Evolutionary conservation across 2,329 filamentous ascomycete genomes (phyloP).

Genomic region (Cercospora sp.): DNA sequence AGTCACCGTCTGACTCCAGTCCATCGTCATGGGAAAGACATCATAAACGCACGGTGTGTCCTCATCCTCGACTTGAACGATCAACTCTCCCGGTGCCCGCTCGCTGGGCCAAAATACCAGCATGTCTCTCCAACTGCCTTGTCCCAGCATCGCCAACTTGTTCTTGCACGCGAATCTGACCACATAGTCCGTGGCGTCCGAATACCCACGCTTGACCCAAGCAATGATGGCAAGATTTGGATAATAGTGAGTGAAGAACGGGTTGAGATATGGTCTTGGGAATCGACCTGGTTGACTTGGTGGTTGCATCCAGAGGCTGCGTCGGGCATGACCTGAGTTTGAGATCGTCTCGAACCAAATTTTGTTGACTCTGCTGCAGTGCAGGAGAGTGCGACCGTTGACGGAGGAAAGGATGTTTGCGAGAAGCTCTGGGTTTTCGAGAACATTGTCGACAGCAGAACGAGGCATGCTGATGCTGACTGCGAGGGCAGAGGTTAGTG

Average conservation of each 20-base stretch:
- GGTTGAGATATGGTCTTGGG: not conserved
- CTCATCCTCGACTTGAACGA: not conserved
- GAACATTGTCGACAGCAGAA: not conserved
- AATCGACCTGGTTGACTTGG: not conserved
- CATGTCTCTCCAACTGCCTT: not conserved
- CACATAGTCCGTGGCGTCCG: not conserved
- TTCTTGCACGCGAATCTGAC: not conserved
- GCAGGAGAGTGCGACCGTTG: not conserved
- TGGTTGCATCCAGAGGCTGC: not conserved
- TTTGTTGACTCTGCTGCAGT: not conserved
- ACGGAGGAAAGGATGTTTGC: not conserved
- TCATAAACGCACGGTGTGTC: slow-evolving; percentile 1
- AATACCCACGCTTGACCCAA: not conserved
- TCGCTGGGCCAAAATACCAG: not conserved
- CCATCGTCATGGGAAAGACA: not conserved
- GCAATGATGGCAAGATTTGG: slow-evolving; percentile 2
- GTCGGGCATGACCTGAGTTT: too few species aligned
- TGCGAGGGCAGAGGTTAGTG: not conserved
- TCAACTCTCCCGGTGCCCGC: not conserved
- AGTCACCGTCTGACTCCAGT: not conserved
- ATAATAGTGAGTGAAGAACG: too few species aligned
- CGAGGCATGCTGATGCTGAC: not conserved
- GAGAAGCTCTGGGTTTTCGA: not conserved
- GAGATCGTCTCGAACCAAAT: not conserved
- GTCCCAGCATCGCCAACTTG: not conserved